phyloP scores from a whole-genome alignment of 108 stramenopile species.

The Nitzschia sp. region DNA sequence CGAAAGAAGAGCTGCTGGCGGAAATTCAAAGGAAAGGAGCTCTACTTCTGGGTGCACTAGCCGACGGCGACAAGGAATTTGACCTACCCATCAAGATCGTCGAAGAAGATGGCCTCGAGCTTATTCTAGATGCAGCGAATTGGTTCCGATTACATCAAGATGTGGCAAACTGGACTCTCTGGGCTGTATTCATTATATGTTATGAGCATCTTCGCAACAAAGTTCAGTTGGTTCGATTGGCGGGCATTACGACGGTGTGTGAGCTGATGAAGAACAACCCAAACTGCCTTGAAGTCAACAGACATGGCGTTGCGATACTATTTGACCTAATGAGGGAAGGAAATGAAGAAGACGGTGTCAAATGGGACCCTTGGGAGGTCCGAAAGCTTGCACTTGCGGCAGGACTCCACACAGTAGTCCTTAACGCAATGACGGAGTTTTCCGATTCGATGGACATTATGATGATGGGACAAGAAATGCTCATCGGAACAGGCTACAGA shows the following conservation, averaged over 20 bases:
- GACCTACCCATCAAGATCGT: constrained; percentile 27
- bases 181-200: constrained; percentile 57
- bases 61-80: constrained; percentile 41
- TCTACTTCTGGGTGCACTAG: constrained; percentile 52
- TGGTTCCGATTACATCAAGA: constrained; percentile 62
- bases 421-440: constrained; percentile 43
- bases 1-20: constrained; percentile 39
- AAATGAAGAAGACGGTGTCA: not conserved
- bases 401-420: constrained; percentile 44
- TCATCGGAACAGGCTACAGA: constrained; percentile 53
- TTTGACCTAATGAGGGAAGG: constrained; percentile 57
- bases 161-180: constrained; percentile 58
- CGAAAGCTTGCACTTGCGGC: constrained; percentile 42
- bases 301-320: constrained; percentile 61
- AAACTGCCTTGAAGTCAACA: constrained; percentile 43
- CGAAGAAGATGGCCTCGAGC: constrained; percentile 48
- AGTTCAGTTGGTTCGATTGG: constrained; percentile 27
- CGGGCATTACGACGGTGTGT: constrained; percentile 41
- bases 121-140: constrained; percentile 43
- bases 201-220: constrained; percentile 47
- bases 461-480: constrained; percentile 63
- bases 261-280: constrained; percentile 39
- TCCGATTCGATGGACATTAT: constrained; percentile 51
- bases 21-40: constrained; percentile 57
- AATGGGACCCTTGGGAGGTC: constrained; percentile 39